phyloP scores from a whole-genome alignment of 805 yeast genomes.

The Yamadazyma olivae region DNA sequence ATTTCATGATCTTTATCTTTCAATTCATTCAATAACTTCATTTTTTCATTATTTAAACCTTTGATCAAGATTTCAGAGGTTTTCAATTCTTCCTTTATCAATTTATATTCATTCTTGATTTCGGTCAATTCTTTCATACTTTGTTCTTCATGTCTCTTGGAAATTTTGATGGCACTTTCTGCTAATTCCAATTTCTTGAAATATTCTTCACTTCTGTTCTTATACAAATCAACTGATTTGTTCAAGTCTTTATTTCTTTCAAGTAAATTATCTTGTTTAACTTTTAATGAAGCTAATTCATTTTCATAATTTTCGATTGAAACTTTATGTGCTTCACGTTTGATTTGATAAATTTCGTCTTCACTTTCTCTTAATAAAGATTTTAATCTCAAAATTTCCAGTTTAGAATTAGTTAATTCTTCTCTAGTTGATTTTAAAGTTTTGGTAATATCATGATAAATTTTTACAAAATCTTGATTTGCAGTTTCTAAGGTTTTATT shows the following conservation, averaged over 20 bases:
- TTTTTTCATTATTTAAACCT: slow-evolving; percentile 47
- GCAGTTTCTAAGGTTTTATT: slow-evolving; percentile 22
- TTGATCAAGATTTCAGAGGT: slow-evolving; percentile 52
- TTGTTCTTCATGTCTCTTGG: slow-evolving; percentile 58
- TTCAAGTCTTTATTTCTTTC: slow-evolving; percentile 55
- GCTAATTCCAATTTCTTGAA: slow-evolving; percentile 71
- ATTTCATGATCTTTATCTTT: slow-evolving; percentile 58
- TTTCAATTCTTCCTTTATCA: slow-evolving; percentile 52
- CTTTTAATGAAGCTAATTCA: slow-evolving; percentile 47
- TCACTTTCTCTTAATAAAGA: slow-evolving; percentile 40
- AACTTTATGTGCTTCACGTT: slow-evolving; percentile 40
- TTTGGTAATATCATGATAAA: slow-evolving; percentile 48
- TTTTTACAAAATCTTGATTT: slow-evolving; percentile 45
- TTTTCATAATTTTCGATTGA: slow-evolving; percentile 34
- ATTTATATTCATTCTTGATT: slow-evolving; percentile 34
- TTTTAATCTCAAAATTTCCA: slow-evolving; percentile 40
- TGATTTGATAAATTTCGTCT: slow-evolving; percentile 40
- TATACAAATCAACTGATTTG: slow-evolving; percentile 58
- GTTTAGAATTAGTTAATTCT: slow-evolving; percentile 39
- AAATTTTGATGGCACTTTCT: slow-evolving; percentile 65
- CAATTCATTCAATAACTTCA: slow-evolving; percentile 51
- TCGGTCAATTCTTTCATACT: slow-evolving; percentile 51
- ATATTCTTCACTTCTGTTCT: slow-evolving; percentile 70
- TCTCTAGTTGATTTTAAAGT: slow-evolving; percentile 43
- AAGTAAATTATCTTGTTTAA: slow-evolving; percentile 54